These are phyloP conservation scores for Brassica rapa DNA, from an alignment of 345 rosid genomes.

Conservation along the genomic window DNA sequence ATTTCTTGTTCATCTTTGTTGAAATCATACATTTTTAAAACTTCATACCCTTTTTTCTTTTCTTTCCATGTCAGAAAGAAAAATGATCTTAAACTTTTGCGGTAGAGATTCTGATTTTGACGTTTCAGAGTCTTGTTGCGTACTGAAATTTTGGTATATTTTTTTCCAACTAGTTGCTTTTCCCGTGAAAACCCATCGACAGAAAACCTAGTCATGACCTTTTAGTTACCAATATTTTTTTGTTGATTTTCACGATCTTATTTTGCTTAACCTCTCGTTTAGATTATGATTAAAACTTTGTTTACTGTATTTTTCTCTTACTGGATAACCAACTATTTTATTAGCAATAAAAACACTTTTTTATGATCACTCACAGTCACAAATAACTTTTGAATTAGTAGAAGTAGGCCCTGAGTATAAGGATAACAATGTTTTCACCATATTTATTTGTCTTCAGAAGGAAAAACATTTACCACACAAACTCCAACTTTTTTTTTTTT, in stretches of 20 bases:
- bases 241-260: constrained; percentile 11
- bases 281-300: not conserved
- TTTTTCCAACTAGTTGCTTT: constrained; percentile 39
- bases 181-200: constrained; percentile 24
- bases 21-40: constrained; percentile 26
- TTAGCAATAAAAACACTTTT: not conserved
- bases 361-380: not conserved
- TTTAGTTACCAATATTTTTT: constrained; percentile 12
- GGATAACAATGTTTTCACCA: not conserved
- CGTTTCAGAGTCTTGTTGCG: constrained; percentile 57
- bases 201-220: constrained; percentile 42
- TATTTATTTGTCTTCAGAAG: not conserved
- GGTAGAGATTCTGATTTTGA: constrained; percentile 79
- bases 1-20: constrained; percentile 27
- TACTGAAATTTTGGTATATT: constrained; percentile 29
- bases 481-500: not conserved
- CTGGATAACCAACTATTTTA: not conserved
- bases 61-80: constrained; percentile 44
- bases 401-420: not conserved
- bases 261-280: constrained; percentile 9
- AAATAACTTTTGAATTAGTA: not conserved
- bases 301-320: not conserved
- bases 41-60: constrained; percentile 13
- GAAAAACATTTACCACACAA: not conserved
- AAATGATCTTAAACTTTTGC: constrained; percentile 45